These are phyloP conservation scores for Oryza officinalis DNA, from an alignment of 176 grass and related monocot genomes.

Conservation along the genomic window DNA sequence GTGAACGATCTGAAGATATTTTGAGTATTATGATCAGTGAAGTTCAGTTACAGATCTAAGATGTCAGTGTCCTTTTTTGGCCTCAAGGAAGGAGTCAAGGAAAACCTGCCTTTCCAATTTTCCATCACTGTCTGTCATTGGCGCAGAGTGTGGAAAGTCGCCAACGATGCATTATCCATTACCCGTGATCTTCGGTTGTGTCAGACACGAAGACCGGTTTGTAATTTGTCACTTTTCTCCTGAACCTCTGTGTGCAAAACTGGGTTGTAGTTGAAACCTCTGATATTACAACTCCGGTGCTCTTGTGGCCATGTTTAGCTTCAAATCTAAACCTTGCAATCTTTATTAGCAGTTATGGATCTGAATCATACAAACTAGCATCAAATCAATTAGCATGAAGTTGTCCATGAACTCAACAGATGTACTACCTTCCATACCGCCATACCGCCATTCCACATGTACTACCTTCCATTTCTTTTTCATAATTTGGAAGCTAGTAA, in stretches of 20 bases:
- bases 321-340: background rate
- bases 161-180: background rate
- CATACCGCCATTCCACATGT: background rate
- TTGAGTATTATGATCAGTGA: background rate
- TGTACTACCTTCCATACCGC: too few relatives aligned
- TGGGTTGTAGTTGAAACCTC: background rate
- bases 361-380: background rate
- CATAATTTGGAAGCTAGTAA: background rate
- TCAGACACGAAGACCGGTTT: background rate
- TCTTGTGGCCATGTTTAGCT: background rate
- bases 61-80: background rate
- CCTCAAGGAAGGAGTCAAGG: background rate
- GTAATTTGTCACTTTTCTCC: background rate
- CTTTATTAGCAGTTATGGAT: background rate
- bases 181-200: background rate
- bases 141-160: background rate
- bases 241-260: background rate
- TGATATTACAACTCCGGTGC: background rate
- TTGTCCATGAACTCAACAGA: too few relatives aligned
- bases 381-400: too few relatives aligned
- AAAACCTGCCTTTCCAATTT: background rate
- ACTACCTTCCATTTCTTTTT: too few relatives aligned
- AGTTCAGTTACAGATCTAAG: background rate
- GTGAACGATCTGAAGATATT: background rate
- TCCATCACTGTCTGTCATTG: background rate